Evolutionary conservation across 2,329 filamentous ascomycete species (phyloP).

Genomic region (Xylariaceae sp.): DNA sequence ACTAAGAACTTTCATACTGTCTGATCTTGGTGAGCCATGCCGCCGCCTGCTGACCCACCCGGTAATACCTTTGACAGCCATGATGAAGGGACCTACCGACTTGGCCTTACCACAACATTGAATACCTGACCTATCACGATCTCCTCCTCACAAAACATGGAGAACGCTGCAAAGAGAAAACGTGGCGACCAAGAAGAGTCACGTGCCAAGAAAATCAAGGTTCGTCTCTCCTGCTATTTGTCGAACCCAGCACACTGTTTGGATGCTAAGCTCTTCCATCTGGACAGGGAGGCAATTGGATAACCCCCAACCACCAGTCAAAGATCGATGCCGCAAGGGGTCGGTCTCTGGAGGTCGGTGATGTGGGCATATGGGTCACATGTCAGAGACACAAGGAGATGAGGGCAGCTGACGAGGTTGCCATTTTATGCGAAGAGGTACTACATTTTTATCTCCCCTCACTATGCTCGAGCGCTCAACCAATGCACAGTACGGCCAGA

Average conservation of each 20-base stretch:
- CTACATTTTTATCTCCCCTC: neutral
- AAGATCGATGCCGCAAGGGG: conserved; percentile 40
- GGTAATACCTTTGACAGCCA: too few relatives aligned
- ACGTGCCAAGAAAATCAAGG: conserved; percentile 36
- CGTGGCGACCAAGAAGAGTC: conserved; percentile 24
- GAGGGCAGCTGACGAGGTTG: conserved; percentile 65
- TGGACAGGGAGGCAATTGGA: conserved; percentile 56
- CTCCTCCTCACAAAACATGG: conserved; percentile 26
- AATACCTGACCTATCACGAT: too few relatives aligned
- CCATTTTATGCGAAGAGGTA: conserved; percentile 63
- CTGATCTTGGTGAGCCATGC: too few relatives aligned
- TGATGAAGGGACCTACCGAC: too few relatives aligned
- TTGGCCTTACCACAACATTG: too few relatives aligned
- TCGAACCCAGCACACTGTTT: neutral
- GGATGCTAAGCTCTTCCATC: conserved; percentile 32
- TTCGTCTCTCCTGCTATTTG: conserved; percentile 11
- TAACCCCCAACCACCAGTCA: conserved; percentile 54
- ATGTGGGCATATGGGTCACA: conserved; percentile 74
- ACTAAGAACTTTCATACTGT: too few relatives aligned
- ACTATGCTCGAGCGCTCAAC: conserved; percentile 15
- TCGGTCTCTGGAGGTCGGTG: conserved; percentile 58
- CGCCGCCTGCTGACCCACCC: too few relatives aligned
- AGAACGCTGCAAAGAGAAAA: conserved; percentile 35
- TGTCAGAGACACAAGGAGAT: conserved; percentile 69
- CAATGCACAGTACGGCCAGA: conserved; percentile 57